Conservation (phyloP, 306 rosid genomes). For the Hippophae gyantsensis region DNA sequence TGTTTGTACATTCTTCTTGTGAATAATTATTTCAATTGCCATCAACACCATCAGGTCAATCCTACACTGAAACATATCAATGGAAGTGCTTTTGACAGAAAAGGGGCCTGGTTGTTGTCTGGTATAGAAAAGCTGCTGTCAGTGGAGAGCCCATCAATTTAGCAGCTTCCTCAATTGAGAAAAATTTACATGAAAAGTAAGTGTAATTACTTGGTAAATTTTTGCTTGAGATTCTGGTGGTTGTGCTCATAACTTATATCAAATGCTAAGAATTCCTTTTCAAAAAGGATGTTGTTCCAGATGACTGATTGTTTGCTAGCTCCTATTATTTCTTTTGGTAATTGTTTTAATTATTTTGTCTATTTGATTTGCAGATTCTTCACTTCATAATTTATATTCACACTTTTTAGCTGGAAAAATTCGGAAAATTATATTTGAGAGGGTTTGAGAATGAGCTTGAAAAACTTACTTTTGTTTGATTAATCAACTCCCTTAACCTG, state of each 20-base stretch:
- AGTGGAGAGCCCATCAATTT: slow-evolving; percentile 16
- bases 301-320: background rate
- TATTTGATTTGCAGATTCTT: background rate
- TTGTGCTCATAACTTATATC: background rate
- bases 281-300: background rate
- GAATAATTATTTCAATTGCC: slow-evolving; percentile 7
- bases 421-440: background rate
- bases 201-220: background rate
- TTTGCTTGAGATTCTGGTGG: slow-evolving; percentile 10
- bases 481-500: slow-evolving; percentile 8
- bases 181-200: slow-evolving; percentile 8
- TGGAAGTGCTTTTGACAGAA: slow-evolving; percentile 19
- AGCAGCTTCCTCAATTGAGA: slow-evolving; percentile 12
- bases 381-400: background rate
- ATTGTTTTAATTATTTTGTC: background rate
- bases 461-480: slow-evolving; percentile 4
- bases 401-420: background rate
- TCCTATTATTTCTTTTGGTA: background rate
- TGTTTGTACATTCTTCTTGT: slow-evolving; percentile 12
- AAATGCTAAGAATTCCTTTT: background rate
- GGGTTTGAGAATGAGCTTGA: background rate
- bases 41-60: slow-evolving; percentile 15
- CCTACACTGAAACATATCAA: slow-evolving; percentile 22
- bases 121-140: slow-evolving; percentile 18
- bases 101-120: slow-evolving; percentile 9